phyloP scores from a whole-genome alignment of 768 basidiomycete species.

The Lactifluus echinatus region DNA sequence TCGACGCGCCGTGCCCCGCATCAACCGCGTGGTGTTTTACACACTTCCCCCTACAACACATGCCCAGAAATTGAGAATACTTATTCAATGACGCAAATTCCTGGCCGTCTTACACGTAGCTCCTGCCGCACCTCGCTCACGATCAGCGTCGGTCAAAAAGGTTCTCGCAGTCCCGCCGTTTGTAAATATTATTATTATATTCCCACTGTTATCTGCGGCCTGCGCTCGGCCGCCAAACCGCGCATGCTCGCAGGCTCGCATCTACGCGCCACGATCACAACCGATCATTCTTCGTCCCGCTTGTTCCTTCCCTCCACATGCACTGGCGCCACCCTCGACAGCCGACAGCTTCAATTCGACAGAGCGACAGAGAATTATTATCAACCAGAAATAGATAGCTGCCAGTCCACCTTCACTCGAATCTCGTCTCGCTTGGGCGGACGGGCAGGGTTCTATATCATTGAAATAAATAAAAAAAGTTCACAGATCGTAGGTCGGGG shows the following conservation, averaged over 20 bases:
- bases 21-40: conserved; percentile 15
- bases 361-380: background rate
- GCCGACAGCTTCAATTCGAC: conserved; percentile 14
- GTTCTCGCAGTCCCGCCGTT: background rate
- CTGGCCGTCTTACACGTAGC: background rate
- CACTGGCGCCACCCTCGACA: background rate
- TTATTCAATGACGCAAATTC: background rate
- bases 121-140: background rate
- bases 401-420: conserved; percentile 1
- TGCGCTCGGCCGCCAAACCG: background rate
- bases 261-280: conserved; percentile 11
- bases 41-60: background rate
- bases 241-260: background rate
- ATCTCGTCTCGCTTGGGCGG: background rate
- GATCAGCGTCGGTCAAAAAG: conserved; percentile 5
- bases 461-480: conserved; percentile 8
- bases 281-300: conserved; percentile 12
- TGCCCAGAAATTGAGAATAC: background rate
- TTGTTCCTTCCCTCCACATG: background rate
- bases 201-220: background rate
- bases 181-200: background rate
- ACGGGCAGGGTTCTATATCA: background rate
- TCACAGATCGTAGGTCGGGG: too few relatives aligned
- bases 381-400: background rate
- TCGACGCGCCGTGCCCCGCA: conserved; percentile 1